Percentiles rank a stretch among this genome's conserved stretches.
Conservation (phyloP, 441 rosid species). For the Arabidopsis lyrata region DNA sequence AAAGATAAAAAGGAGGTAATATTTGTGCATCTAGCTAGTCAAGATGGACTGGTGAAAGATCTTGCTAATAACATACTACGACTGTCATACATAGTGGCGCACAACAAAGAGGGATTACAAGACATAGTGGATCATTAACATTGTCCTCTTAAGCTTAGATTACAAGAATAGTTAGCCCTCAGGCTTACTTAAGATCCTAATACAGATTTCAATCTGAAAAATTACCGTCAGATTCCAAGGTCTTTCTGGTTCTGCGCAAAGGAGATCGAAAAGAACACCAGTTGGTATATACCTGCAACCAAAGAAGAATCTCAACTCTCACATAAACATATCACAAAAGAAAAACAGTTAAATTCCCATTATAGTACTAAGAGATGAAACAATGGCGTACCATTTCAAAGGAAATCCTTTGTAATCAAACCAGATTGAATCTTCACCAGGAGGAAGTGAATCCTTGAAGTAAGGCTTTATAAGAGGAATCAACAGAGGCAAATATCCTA, state of each 20-base stretch:
- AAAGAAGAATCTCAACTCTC: slow-evolving; percentile 25
- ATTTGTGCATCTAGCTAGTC: slow-evolving; percentile 6
- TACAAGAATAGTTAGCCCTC: slow-evolving; percentile 2
- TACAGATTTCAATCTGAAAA: neutral
- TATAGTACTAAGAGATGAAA: neutral
- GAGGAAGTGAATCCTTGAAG: slow-evolving; percentile 85
- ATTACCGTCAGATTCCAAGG: slow-evolving; percentile 95
- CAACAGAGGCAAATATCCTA: slow-evolving; percentile 85
- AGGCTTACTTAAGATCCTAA: neutral
- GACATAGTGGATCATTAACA: neutral
- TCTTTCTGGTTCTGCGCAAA: slow-evolving; percentile 82
- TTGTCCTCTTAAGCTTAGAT: neutral
- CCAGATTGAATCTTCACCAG: slow-evolving; percentile 88
- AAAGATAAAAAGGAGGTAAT: slow-evolving; percentile 3
- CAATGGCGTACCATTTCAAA: slow-evolving; percentile 70
- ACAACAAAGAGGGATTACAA: no score
- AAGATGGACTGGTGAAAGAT: neutral
- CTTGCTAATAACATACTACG: neutral
- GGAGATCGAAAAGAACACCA: slow-evolving; percentile 92
- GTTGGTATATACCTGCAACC: slow-evolving; percentile 82
- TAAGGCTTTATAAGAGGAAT: slow-evolving; percentile 71
- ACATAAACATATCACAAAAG: slow-evolving; percentile 14
- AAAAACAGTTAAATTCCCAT: neutral
- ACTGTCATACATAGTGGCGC: neutral
- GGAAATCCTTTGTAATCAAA: slow-evolving; percentile 92